phyloP scores from a whole-genome alignment of 139 green algal genomes.

The Picochlorum sp. region DNA sequence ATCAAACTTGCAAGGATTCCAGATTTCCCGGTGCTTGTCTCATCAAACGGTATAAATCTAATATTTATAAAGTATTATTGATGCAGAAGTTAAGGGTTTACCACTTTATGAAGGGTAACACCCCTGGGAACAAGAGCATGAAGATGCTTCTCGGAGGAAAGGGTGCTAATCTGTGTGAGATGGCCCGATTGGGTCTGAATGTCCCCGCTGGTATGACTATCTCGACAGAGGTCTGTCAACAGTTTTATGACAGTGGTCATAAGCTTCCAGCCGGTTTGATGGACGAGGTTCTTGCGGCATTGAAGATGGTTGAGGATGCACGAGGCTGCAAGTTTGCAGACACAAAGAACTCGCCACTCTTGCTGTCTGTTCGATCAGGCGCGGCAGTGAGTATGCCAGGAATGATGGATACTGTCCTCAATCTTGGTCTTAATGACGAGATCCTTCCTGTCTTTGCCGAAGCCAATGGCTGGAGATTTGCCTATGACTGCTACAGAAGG shows the following conservation, averaged over 20 bases:
- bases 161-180: conserved; percentile 80
- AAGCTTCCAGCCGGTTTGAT: conserved; percentile 58
- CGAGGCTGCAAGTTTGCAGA: conserved; percentile 64
- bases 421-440: conserved; percentile 79
- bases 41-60: neutral
- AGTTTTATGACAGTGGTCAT: conserved; percentile 18
- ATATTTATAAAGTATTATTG: neutral
- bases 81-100: conserved; percentile 35
- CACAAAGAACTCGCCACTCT: conserved; percentile 58
- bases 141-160: conserved; percentile 76
- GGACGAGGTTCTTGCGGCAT: conserved; percentile 51
- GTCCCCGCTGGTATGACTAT: conserved; percentile 86
- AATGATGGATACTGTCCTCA: conserved; percentile 93
- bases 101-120: conserved; percentile 44
- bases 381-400: conserved; percentile 57
- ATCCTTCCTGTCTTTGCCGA: conserved; percentile 54
- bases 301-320: conserved; percentile 50
- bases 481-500: conserved; percentile 72
- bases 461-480: conserved; percentile 55
- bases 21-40: neutral
- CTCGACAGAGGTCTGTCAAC: conserved; percentile 73
- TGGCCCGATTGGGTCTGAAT: conserved; percentile 71
- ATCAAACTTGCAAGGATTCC: too few relatives aligned
- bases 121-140: conserved; percentile 51
- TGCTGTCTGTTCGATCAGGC: conserved; percentile 73